Conservation (phyloP, 2,329 filamentous ascomycete genomes). For the Emmonsia crescens region DNA sequence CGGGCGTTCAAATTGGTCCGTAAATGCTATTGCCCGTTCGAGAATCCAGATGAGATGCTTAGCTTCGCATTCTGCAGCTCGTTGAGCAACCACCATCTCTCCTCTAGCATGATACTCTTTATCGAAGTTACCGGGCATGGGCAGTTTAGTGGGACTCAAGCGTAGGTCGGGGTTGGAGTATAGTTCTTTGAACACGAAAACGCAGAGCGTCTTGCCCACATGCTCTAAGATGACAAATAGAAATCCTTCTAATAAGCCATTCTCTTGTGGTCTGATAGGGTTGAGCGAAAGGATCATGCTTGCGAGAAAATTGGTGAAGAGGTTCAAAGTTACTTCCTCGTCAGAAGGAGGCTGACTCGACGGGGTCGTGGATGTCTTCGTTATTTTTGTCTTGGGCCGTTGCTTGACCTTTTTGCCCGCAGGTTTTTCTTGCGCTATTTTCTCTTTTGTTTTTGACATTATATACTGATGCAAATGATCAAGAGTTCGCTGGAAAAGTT, state of each 20-base stretch:
- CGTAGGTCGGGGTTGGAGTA: conserved; percentile 18
- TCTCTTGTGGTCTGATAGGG: conserved; percentile 17
- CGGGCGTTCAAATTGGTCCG: conserved; percentile 12
- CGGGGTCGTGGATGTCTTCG: conserved; percentile 1
- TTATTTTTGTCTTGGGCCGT: conserved; percentile 7
- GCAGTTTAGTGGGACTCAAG: conserved; percentile 16
- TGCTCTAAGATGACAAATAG: conserved; percentile 29
- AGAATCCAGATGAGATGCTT: conserved; percentile 28
- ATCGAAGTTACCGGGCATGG: conserved; percentile 23
- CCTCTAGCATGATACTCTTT: conserved; percentile 14
- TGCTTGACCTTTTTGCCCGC: conserved; percentile 12
- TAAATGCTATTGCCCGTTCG: conserved; percentile 19
- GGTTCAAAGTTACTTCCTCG: conserved; percentile 14
- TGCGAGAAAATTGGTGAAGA: conserved; percentile 19
- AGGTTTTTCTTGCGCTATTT: conserved; percentile 1
- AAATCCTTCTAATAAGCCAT: conserved; percentile 32
- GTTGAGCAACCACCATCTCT: conserved; percentile 15
- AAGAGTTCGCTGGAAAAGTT: conserved; percentile 24
- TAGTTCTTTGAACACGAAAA: conserved; percentile 30
- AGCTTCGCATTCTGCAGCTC: conserved; percentile 24
- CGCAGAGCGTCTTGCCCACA: conserved; percentile 30
- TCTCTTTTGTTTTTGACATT: conserved; percentile 11
- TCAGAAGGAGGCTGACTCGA: background rate
- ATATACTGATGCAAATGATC: conserved; percentile 20
- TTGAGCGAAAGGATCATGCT: conserved; percentile 24